Evolutionary conservation across 208 protist genomes (phyloP), one percentile per base, ranked within the genome.

Genomic region (Phytomonas sp.): DNA sequence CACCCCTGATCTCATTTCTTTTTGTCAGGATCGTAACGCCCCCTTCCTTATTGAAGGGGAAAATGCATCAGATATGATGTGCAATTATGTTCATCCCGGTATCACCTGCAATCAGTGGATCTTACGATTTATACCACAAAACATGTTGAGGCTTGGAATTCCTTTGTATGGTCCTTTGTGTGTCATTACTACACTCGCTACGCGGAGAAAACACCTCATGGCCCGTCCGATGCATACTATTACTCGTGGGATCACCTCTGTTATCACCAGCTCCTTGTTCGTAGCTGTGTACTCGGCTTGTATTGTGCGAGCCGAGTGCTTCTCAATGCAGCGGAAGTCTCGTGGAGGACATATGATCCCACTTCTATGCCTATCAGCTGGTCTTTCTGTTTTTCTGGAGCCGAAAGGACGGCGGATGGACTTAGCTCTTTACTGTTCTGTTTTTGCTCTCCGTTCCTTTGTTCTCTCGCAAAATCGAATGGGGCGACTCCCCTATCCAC

Each of bases 401-500:
- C 88, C 87, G 11, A 92, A 94, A 69, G 77, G 83, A 7, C 83
- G 88, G 9, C 79, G 91, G 60, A 85, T 89, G 76, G 91, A 96
- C 69, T 81, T 96, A 53, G 88, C 91, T 26, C 53, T 92, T 40
- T 96, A 96, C 75, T 96, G 91, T 72, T 70, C 83, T 61, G 84
- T 84, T 73, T 82, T 90, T 66, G 85, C 86, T 2, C 72, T 93
- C 64, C 81, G 91, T 68, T 93, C 88, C 31, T 91, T 93, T 70
- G 61, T 89, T 56, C 70, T 89, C 43, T 89, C 85, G 56, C 87
- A 93, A 66, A 80, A 91, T 71, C 84, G 82, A 60, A 77, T 87
- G 17, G 91, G 91, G 11, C 68, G 81, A 43, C 67, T 93, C 51
- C 84, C 86, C n/a, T 93, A 90, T 66, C 88, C 88, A 11, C 80